Base-by-base conservation (phyloP, 345 rosid genomes). In the Cardamine resedifolia region DNA sequence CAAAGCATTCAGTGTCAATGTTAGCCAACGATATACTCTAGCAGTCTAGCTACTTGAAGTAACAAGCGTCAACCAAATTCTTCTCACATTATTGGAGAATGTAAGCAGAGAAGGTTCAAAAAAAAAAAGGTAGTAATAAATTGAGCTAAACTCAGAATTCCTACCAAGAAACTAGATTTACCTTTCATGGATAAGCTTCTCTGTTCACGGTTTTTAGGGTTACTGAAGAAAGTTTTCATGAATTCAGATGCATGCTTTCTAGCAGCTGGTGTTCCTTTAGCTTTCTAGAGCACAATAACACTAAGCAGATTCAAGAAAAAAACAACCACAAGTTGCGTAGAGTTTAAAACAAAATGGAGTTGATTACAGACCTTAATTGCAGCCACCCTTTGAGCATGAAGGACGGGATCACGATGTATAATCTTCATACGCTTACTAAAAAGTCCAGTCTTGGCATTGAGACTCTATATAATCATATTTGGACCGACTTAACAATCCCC, bases 181-280 rank as follows among this genome's bases (percentile, higher is more conserved):
- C 98, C 98, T 89, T 86, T 86, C 98, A 94, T 94, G 65, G 97
- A 78, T 72, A 89, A 72, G 86, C 98, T 90, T 68, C 95, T 80
- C 71, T 83, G 84, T 67, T 53, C 82, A 20, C 98, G 96, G 73
- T 94, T 94, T 75, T 87, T 85, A 11, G 92, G 95, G 50, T 94
- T 66, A 34, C 96, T 86, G 67, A 94, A 94, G 80, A 83, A 94
- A 49, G 83, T 84, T 84, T 84, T 90, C 85, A 87, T 78, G 63
- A 78, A 67, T 67, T 90, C 96, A 49, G 98, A 89, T 62, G 90
- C 80, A 51, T 39, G 91, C 72, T 86, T 90, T 83, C 97, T 86
- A 18, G 97, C 96, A 45, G 92, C 90, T 63, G 85, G 80, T 65
- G 90, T 87, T 80, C 98, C 88, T 85, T 85, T 94, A 56, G 89